These are phyloP conservation scores for Claviceps cyperi DNA, from an alignment of 2,329 filamentous ascomycete genomes.

Conservation along the genomic window DNA sequence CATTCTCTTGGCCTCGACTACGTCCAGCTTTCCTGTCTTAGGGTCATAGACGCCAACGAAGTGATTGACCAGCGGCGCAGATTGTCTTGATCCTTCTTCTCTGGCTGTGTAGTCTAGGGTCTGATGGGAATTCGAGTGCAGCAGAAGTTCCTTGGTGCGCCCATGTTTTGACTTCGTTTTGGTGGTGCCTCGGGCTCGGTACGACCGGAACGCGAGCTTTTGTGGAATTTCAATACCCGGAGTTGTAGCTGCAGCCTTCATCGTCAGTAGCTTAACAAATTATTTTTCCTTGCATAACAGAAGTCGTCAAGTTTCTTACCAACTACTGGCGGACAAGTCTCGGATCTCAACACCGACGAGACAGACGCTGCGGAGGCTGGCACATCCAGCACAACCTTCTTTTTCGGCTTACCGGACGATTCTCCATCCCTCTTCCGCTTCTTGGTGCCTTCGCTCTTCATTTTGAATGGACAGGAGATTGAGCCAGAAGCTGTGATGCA, in stretches of 20 bases:
- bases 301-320: constrained; percentile 21
- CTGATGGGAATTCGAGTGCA: constrained; percentile 42
- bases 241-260: constrained; percentile 15
- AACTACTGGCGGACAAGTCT: constrained; percentile 37
- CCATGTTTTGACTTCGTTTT: constrained; percentile 24
- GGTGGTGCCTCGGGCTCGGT: constrained; percentile 24
- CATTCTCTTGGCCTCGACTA: constrained; percentile 52
- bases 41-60: constrained; percentile 53
- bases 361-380: constrained; percentile 27
- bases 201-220: constrained; percentile 31
- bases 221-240: constrained; percentile 23
- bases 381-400: constrained; percentile 36
- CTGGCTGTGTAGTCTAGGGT: constrained; percentile 46
- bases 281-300: background rate
- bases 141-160: constrained; percentile 33
- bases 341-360: constrained; percentile 29
- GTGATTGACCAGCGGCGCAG: constrained; percentile 36
- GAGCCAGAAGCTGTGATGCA: background rate
- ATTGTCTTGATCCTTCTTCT: constrained; percentile 25
- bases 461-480: constrained; percentile 9
- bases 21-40: constrained; percentile 40
- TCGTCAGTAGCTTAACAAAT: background rate
- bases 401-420: constrained; percentile 28
- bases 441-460: constrained; percentile 27
- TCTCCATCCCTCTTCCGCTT: constrained; percentile 40